Base-by-base conservation (phyloP, 805 yeast genomes). In the Cyberlindnera galapagoensis region DNA sequence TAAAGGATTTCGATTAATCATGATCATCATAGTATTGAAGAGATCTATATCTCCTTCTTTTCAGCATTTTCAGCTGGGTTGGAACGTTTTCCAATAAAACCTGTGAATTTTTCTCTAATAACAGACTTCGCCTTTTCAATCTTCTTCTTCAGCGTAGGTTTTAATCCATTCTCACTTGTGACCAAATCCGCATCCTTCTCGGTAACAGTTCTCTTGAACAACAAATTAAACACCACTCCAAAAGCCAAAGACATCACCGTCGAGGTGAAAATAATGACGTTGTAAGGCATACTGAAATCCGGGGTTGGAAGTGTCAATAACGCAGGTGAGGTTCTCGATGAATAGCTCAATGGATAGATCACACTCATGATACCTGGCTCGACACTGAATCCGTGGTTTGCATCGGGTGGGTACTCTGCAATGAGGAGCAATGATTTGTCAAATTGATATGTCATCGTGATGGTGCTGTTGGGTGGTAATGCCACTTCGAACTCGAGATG, bases 381-480 rank as follows among this genome's bases (percentile, higher is more conserved):
- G 26, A 92, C 76, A 38, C 88, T 90, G 58, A 92, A 92, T 1
- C 98, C 98, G 48, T 92, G 97, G 54, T 92, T 92, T 3, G 98
- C 97, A 63, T 92, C 98, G 1, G 98, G 98, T n/a, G 98, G 98
- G 51, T 92, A 92, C 54, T 92, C 97, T 4, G 87, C 82, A 39
- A 83, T 77, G 36, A 80, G 69, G 19, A 92, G 65, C 52, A 92
- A 65, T 0, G 95, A 77, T 55, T 88, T 92, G 53, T 92, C 97
- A 52, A 90, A 88, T 35, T 79, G 73, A 52, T 83, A 83, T 3
- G 80, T 74, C 32, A 86, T 44, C 1, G 80, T 68, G 27, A 82
- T 54, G 6, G 76, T 66, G 10, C 77, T 65, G 3, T 63, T 51
- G 3, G 88, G 70, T 0, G 97, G 97, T 3, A 90, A 51, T 0